A percentile compares a stretch with the other conserved stretches of the same genome.
These are phyloP conservation scores for Penstemon barbatus DNA, from an alignment of 257 asterid genomes.

Conservation along the genomic window DNA sequence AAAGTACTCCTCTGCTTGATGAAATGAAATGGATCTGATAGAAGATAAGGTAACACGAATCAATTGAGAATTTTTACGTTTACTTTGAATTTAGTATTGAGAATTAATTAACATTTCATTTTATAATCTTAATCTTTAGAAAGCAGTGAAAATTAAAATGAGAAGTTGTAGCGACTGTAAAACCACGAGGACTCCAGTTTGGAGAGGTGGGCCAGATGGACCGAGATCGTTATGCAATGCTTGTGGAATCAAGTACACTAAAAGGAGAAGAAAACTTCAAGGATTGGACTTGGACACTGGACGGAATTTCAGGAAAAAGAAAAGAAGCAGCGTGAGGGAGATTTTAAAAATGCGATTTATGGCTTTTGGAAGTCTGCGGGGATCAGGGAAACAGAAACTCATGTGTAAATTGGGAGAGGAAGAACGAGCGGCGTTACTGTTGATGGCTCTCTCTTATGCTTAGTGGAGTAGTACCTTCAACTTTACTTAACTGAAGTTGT, in stretches of 20 bases:
- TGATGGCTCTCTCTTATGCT: slow-evolving; percentile 55
- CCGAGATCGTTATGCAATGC: slow-evolving; percentile 65
- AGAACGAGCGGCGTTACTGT: slow-evolving; percentile 53
- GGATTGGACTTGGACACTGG: slow-evolving; percentile 24
- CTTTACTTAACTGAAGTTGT: neutral
- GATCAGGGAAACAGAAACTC: slow-evolving; percentile 35
- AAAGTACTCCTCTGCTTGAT: too few relatives aligned
- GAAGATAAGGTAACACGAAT: too few relatives aligned
- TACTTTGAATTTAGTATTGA: too few relatives aligned
- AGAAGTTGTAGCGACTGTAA: slow-evolving; percentile 59
- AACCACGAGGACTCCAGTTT: slow-evolving; percentile 54
- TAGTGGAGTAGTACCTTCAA: slow-evolving; percentile 19
- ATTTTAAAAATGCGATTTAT: slow-evolving; percentile 32
- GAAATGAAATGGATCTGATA: too few relatives aligned
- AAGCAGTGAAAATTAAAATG: slow-evolving; percentile 37
- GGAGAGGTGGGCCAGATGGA: slow-evolving; percentile 70
- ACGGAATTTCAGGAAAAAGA: slow-evolving; percentile 41
- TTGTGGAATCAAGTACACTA: slow-evolving; percentile 61
- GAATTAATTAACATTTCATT: too few relatives aligned
- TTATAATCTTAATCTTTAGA: slow-evolving; percentile 7
- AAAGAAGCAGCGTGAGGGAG: slow-evolving; percentile 34
- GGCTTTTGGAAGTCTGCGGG: slow-evolving; percentile 44
- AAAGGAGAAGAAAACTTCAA: slow-evolving; percentile 43
- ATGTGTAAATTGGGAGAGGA: slow-evolving; percentile 51
- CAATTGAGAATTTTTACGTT: too few relatives aligned